These are phyloP conservation scores for Lentinula boryana DNA, from an alignment of 768 basidiomycete genomes.

Conservation along the genomic window DNA sequence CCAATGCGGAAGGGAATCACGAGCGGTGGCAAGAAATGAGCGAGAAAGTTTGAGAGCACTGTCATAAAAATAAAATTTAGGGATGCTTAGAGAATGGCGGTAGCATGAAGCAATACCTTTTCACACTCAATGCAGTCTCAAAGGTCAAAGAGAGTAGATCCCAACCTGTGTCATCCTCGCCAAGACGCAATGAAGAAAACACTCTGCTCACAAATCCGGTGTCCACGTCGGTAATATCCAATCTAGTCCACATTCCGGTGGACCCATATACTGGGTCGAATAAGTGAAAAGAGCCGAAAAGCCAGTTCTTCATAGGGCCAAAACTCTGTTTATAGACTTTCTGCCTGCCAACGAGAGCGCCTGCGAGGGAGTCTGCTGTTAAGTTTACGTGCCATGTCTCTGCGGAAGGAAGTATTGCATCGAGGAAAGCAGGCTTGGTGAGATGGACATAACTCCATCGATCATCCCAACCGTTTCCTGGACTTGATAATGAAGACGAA, in stretches of 20 bases:
- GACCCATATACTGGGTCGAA: constrained; percentile 36
- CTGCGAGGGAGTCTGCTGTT: constrained; percentile 58
- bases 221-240: constrained; percentile 50
- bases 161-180: constrained; percentile 53
- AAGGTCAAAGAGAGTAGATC: constrained; percentile 61
- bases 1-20: constrained; percentile 63
- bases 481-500: constrained; percentile 28
- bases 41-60: constrained; percentile 73
- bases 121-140: constrained; percentile 53
- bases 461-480: constrained; percentile 51
- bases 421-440: constrained; percentile 35
- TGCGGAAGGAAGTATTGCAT: constrained; percentile 45
- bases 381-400: constrained; percentile 21
- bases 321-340: constrained; percentile 54
- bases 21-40: constrained; percentile 45
- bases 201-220: constrained; percentile 45
- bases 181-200: constrained; percentile 51
- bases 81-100: background rate
- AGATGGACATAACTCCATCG: constrained; percentile 56
- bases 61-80: background rate
- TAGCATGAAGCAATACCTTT: constrained; percentile 37
- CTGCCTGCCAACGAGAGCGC: constrained; percentile 62
- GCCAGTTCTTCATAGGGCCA: constrained; percentile 68
- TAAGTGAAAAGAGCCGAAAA: constrained; percentile 42
- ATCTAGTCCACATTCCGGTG: constrained; percentile 28